phyloP scores from a whole-genome alignment of 495 filamentous ascomycete genomes.

The Bacidia rubella region DNA sequence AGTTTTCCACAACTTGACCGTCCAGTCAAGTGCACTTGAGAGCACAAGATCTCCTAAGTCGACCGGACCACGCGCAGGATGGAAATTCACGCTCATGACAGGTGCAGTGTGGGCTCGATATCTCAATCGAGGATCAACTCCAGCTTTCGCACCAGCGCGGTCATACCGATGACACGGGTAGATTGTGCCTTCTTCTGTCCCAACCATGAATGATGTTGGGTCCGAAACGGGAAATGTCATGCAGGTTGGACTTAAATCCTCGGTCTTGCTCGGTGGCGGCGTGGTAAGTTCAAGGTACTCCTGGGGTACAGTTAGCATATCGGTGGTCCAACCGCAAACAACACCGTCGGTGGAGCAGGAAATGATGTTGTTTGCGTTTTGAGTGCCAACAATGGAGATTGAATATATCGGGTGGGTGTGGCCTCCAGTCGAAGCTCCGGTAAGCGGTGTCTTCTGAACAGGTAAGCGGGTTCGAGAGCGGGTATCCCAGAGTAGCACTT shows the following conservation, averaged over 20 bases:
- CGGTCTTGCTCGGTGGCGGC: conserved; percentile 78
- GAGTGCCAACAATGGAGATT: conserved; percentile 88
- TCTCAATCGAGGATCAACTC: conserved; percentile 69
- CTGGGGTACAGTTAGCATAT: conserved; percentile 93
- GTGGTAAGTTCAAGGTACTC: conserved; percentile 76
- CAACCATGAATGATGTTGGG: conserved; percentile 93
- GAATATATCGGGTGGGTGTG: conserved; percentile 96
- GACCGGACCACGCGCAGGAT: conserved; percentile 76
- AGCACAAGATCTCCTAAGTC: conserved; percentile 94
- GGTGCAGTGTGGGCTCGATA: conserved; percentile 85
- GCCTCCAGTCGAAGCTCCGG: conserved; percentile 50
- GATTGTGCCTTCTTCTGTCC: conserved; percentile 90
- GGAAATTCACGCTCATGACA: conserved; percentile 92
- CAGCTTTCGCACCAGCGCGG: conserved; percentile 88
- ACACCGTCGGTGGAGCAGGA: conserved; percentile 92
- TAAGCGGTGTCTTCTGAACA: conserved; percentile 89
- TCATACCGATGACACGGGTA: conserved; percentile 96
- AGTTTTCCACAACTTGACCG: conserved; percentile 90
- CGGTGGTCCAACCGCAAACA: conserved; percentile 90
- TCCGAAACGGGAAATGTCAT: conserved; percentile 94
- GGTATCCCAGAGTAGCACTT: conserved; percentile 98
- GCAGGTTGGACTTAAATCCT: conserved; percentile 90
- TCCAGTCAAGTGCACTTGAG: conserved; percentile 82
- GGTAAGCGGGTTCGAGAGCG: conserved; percentile 56
- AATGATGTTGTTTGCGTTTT: conserved; percentile 97